These are phyloP conservation scores for Aquilaria malaccensis DNA, from an alignment of 345 rosid genomes.

Conservation along the genomic window DNA sequence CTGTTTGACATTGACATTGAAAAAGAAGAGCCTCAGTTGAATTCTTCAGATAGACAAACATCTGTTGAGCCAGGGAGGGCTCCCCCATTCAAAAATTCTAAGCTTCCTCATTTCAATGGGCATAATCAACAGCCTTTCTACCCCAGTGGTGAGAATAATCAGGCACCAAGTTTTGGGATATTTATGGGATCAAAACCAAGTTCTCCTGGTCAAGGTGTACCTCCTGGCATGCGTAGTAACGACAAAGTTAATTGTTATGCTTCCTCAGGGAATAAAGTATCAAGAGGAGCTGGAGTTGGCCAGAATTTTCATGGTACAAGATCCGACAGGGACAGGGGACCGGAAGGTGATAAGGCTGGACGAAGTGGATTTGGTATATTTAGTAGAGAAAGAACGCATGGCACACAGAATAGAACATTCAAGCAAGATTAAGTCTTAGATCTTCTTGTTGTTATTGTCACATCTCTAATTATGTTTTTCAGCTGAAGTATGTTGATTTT, in stretches of 20 bases:
- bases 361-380: conserved; percentile 23
- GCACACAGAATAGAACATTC: not conserved
- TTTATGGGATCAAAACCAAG: conserved; percentile 38
- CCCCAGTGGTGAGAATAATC: conserved; percentile 12
- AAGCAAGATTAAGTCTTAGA: conserved; percentile 2
- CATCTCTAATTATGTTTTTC: too few relatives aligned
- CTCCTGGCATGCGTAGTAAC: conserved; percentile 3
- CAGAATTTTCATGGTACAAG: conserved; percentile 7
- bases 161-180: conserved; percentile 41
- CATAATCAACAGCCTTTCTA: conserved; percentile 19
- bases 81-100: conserved; percentile 10
- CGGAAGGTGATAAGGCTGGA: conserved; percentile 6
- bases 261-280: conserved; percentile 5
- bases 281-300: conserved; percentile 10
- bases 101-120: conserved; percentile 19
- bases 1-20: not conserved
- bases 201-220: conserved; percentile 14
- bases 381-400: conserved; percentile 16
- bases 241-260: conserved; percentile 7
- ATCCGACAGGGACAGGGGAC: conserved; percentile 7
- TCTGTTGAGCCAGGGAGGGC: conserved; percentile 16
- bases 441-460: not conserved
- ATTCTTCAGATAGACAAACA: not conserved
- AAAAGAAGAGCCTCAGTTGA: conserved; percentile 1
- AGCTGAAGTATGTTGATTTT: not conserved